Percentiles rank a stretch among this genome's conserved stretches.
Conservation (phyloP, 2,329 filamentous ascomycete species). For the Colletotrichum musae region DNA sequence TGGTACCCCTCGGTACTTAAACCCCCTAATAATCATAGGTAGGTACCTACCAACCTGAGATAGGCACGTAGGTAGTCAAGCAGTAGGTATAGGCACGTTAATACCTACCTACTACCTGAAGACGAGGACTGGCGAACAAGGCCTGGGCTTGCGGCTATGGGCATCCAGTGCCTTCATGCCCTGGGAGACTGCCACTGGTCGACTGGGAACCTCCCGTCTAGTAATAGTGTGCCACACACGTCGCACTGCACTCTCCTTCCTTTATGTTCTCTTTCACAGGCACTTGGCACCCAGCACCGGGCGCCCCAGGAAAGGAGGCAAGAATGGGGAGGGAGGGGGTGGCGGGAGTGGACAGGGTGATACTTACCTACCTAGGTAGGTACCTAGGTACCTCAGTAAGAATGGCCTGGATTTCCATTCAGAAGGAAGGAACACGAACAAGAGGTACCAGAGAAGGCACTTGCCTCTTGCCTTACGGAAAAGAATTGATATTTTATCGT, state of each 20-base stretch:
- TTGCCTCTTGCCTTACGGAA: neutral
- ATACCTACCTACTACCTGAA: neutral
- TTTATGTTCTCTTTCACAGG: constrained; percentile 26
- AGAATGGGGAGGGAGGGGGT: constrained; percentile 5
- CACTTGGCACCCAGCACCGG: neutral
- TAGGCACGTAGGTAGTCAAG: too few species aligned
- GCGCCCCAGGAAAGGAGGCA: constrained; percentile 5
- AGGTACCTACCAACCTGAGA: too few species aligned
- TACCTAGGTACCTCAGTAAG: neutral
- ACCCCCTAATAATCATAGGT: too few species aligned
- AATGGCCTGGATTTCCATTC: constrained; percentile 10
- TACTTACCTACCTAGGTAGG: too few species aligned
- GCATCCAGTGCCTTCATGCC: neutral
- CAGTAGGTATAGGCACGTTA: too few species aligned
- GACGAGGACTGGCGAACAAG: constrained; percentile 26
- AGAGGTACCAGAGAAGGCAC: constrained; percentile 5
- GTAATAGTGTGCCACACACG: constrained; percentile 31
- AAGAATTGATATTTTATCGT: too few species aligned
- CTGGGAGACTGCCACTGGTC: neutral
- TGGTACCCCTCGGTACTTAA: too few species aligned
- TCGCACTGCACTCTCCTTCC: constrained; percentile 27
- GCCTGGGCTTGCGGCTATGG: constrained; percentile 37
- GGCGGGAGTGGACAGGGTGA: constrained; percentile 14
- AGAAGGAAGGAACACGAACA: constrained; percentile 12
- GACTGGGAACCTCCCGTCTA: constrained; percentile 1